Evolutionary conservation across 169 alveolate species (phyloP), one percentile per base, ranked within the genome.

Genomic region (Eimeria necatrix): DNA sequence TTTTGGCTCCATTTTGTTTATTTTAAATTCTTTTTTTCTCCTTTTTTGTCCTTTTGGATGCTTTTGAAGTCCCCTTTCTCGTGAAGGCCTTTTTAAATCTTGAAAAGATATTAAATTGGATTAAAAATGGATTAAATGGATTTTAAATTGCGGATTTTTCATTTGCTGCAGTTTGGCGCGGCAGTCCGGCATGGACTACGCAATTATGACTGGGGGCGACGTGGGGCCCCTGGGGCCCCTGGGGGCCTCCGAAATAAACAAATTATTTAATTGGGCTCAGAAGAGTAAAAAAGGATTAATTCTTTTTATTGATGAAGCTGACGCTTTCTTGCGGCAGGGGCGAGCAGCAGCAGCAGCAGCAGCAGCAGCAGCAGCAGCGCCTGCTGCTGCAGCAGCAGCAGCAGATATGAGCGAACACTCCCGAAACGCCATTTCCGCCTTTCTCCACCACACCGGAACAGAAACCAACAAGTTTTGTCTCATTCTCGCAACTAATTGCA

Each of bases 301-400:
- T 7, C 97, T 99, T 53, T 99, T 99, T 97, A 98, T 99, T 83
- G 99, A 99, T 95, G 99, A 99, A 96, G 99, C 99, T n/a, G 99
- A 98, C 96, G 99, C 99, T 9, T 98, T 98, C 96, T 95, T 99
- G 68, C 95, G 99, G 61, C 98, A 98, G 16, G 78, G 94, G 3
- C 64, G 95, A 10, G 94, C 88, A 9, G 14, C 78, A 0, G 32
- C 12, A 6, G 3, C 22, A 61, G 41, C 10, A 20, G 70, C 70
- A 8, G 74, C 74, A 1, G 12, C 83, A 53, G 96, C 96, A 32
- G 97, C 41, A 32, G 41, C 41, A 22, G 94, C 88, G n/a, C 4
- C 78, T 0, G 32, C 12, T 4, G 3, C 22, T 9, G 46, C 14
- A 20, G 70, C 70, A 8, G 74, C 74, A 1, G 12, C 83, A 53